These are phyloP conservation scores for Ustanciosporium gigantosporum DNA, from an alignment of 1,284 basidiomycete genomes.

Conservation along the genomic window DNA sequence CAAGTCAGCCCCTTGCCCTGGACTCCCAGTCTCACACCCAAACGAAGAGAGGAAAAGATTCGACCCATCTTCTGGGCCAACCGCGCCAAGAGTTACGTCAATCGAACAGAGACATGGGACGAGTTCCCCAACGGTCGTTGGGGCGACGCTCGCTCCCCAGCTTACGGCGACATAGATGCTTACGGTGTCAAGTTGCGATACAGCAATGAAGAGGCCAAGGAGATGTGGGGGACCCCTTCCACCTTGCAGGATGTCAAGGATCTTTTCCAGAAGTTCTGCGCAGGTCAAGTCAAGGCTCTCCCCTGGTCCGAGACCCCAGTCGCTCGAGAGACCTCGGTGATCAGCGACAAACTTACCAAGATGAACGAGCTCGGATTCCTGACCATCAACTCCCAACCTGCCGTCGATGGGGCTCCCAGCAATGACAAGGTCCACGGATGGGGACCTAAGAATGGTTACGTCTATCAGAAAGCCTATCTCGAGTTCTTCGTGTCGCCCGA, in stretches of 20 bases:
- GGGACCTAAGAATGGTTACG: slow-evolving; percentile 63
- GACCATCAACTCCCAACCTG: slow-evolving; percentile 97
- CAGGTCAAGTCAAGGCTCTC: slow-evolving; percentile 67
- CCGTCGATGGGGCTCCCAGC: slow-evolving; percentile 78
- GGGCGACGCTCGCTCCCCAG: slow-evolving; percentile 92
- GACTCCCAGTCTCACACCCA: slow-evolving; percentile 56
- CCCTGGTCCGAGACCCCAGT: slow-evolving; percentile 95
- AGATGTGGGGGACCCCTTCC: slow-evolving; percentile 41
- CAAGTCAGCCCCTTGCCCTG: slow-evolving; percentile 57
- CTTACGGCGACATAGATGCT: slow-evolving; percentile 95
- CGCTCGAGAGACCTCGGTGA: slow-evolving; percentile 81
- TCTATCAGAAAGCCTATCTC: slow-evolving; percentile 78
- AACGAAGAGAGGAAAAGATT: slow-evolving; percentile 59
- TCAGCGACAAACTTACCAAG: slow-evolving; percentile 75
- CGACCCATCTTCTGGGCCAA: slow-evolving; percentile 61
- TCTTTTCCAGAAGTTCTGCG: slow-evolving; percentile 62
- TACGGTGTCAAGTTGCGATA: slow-evolving; percentile 69
- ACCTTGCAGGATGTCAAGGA: slow-evolving; percentile 52
- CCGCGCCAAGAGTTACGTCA: slow-evolving; percentile 56
- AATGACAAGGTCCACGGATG: slow-evolving; percentile 69
- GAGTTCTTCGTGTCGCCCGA: slow-evolving; percentile 88
- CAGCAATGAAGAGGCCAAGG: slow-evolving; percentile 75
- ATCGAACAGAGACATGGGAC: slow-evolving; percentile 73
- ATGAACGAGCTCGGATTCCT: slow-evolving; percentile 86
- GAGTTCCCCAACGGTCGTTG: slow-evolving; percentile 99